Evolutionary conservation across 2,329 filamentous ascomycete species (phyloP), one percentile per base, ranked within the genome.

Genomic region (Xylaria sp.): DNA sequence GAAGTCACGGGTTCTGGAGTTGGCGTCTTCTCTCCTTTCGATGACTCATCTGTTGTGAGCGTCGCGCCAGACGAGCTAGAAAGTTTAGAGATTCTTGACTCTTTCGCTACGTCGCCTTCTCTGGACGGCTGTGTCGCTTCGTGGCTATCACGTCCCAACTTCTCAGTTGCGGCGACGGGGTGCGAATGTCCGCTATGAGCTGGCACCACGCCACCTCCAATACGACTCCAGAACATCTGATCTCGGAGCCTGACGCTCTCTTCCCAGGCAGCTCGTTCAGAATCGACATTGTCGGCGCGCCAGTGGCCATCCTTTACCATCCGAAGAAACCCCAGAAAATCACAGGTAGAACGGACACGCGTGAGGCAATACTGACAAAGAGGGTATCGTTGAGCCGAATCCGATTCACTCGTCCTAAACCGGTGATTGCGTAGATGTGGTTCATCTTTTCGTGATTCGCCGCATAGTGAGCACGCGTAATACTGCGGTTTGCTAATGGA

Each of bases 171-270:
- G 23, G 65, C 73, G 46, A 67, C 61, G 4, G 66, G 51, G 34
- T 74, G 74, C 0, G 55, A 57, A 52, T 76, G 75, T 4, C 63
- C 71, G 28, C 81, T 81, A 12, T 76, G 75, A 10, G 87, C 84
- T 1, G 95, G 96, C 13, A 98, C 83, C 1, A 99, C 94, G 15
- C 96, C 96, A 34, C 94, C 96, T 31, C 95, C 95, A 62, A 99
- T 89, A 65, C 96, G 89, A 60, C 93, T 90, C 96, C 96, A 99
- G 79, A 99, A 99, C 92, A 99, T 97, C 74, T 95, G 91, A 80
- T 99, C 96, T 60, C 96, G 87, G 57, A 98, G 82, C 37, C 92
- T 89, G 12, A 98, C 92, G 66, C 94, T 94, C 83, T 99, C 96
- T 78, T 98, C 95, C 96, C 96, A 99, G 0, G 94, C 94, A 34